phyloP scores from a whole-genome alignment of 495 filamentous ascomycete species.

The Filosporella fistucella region DNA sequence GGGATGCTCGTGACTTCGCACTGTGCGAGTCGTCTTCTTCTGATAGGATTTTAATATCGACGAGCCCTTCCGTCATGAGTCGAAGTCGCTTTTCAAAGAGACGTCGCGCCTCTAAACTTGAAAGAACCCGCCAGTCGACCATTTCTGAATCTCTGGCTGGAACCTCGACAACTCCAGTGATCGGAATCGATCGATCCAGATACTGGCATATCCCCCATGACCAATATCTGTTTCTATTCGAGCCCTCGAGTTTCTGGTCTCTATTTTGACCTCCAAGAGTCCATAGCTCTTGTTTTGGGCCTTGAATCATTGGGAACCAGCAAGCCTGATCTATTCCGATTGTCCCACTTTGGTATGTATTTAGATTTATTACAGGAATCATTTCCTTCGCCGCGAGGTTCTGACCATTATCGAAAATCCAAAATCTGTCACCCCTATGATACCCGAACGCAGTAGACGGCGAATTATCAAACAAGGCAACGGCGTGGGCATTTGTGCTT shows the following conservation, averaged over 20 bases:
- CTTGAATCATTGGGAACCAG: constrained; percentile 27
- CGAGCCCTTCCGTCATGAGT: not conserved
- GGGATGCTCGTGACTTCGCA: not conserved
- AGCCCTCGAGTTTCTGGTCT: constrained; percentile 5
- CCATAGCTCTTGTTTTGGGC: constrained; percentile 22
- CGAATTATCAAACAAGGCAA: constrained; percentile 12
- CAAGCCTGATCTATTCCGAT: constrained; percentile 24
- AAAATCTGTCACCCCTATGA: constrained; percentile 21
- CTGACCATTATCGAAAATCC: constrained; percentile 11
- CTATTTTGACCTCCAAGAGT: constrained; percentile 27
- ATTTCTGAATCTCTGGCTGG: constrained; percentile 2
- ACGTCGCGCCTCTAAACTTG: not conserved
- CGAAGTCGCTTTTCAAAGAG: constrained; percentile 7
- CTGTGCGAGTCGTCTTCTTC: too few species aligned
- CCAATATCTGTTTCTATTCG: constrained; percentile 2
- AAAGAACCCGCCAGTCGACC: constrained; percentile 2
- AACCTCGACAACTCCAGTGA: not conserved
- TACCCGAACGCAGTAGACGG: constrained; percentile 3
- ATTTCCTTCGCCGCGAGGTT: constrained; percentile 5
- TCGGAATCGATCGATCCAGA: not conserved
- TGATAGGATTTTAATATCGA: not conserved
- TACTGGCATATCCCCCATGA: constrained; percentile 15
- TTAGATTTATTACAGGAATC: constrained; percentile 27
- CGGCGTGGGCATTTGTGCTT: constrained; percentile 16
- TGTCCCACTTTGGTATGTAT: constrained; percentile 15